A percentile compares a stretch with the other conserved stretches of the same genome.
These are phyloP conservation scores for Saturnispora zaruensis DNA, from an alignment of 805 yeast genomes.

Conservation along the genomic window DNA sequence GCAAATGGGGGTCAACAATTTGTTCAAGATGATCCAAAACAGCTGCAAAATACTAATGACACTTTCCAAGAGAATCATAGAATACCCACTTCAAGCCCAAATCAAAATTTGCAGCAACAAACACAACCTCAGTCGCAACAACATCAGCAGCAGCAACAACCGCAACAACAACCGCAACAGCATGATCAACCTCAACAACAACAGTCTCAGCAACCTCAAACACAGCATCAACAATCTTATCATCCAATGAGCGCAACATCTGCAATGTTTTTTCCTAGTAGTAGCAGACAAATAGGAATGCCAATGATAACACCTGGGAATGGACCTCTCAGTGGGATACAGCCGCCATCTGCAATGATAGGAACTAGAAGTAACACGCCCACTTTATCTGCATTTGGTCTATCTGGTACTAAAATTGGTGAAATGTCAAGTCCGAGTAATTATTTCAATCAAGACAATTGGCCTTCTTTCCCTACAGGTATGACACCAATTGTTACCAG, in stretches of 20 bases:
- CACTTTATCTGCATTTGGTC: slow-evolving; percentile 50
- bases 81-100: background rate
- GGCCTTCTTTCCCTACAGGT: slow-evolving; percentile 33
- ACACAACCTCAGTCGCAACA: background rate
- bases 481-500: background rate
- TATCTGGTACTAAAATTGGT: background rate
- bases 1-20: slow-evolving; percentile 1
- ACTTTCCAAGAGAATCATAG: background rate
- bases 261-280: slow-evolving; percentile 9
- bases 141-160: background rate
- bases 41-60: background rate
- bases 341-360: background rate
- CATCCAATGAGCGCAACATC: slow-evolving; percentile 16
- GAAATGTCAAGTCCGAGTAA: slow-evolving; percentile 43
- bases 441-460: slow-evolving; percentile 50
- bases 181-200: slow-evolving; percentile 18
- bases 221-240: slow-evolving; percentile 7
- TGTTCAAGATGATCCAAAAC: slow-evolving; percentile 13
- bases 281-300: background rate
- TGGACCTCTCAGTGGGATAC: slow-evolving; percentile 2
- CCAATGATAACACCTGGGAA: background rate
- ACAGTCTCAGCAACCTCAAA: slow-evolving; percentile 15
- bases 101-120: background rate
- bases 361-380: slow-evolving; percentile 34
- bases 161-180: slow-evolving; percentile 6